Conservation (phyloP, 2,329 filamentous ascomycete genomes). For the Phialophora verrucosa region DNA sequence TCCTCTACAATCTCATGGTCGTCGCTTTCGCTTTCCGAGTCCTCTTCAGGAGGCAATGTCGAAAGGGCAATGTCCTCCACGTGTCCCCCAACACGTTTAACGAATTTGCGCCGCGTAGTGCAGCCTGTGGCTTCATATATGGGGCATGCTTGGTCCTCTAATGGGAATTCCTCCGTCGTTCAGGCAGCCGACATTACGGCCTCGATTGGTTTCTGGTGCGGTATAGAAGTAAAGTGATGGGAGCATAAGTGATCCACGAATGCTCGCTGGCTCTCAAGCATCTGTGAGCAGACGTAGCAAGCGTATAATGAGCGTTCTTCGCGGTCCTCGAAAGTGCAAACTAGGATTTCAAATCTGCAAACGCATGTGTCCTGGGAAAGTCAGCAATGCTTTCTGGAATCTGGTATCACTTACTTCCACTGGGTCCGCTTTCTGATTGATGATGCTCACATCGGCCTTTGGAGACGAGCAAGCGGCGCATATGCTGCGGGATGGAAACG, state of each 20-base stretch:
- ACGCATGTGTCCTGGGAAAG: background rate
- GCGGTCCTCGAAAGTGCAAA: slow-evolving; percentile 4
- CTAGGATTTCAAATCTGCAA: background rate
- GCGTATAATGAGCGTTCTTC: background rate
- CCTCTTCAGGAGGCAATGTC: background rate
- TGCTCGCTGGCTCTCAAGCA: background rate
- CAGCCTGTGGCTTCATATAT: background rate
- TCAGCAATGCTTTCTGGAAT: slow-evolving; percentile 1
- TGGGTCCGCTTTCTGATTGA: slow-evolving; percentile 2
- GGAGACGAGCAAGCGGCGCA: too few species aligned
- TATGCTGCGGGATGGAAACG: too few species aligned
- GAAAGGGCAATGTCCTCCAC: slow-evolving; percentile 1
- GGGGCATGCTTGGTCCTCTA: background rate
- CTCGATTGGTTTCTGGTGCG: background rate
- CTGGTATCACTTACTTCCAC: background rate
- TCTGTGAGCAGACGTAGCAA: background rate
- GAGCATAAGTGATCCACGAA: too few species aligned
- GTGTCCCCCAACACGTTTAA: background rate
- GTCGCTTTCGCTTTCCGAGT: background rate
- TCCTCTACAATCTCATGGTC: background rate
- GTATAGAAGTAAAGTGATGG: too few species aligned
- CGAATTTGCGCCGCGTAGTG: background rate
- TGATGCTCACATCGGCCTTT: background rate
- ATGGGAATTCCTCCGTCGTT: background rate
- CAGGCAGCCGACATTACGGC: background rate